Evolutionary conservation across 805 yeast genomes (phyloP).

Genomic region (Clavispora santaluciae): DNA sequence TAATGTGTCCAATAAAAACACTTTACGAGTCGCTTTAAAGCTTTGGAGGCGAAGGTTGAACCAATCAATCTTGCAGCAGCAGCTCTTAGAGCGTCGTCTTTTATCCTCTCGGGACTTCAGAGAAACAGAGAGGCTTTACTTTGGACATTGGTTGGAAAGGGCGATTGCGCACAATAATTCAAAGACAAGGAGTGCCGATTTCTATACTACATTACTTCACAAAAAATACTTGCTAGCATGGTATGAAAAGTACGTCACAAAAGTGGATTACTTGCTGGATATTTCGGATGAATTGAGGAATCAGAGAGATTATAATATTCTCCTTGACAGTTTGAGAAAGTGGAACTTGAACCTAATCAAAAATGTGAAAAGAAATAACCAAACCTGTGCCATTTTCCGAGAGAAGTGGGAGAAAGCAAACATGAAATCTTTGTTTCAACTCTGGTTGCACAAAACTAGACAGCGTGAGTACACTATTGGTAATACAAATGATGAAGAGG

Average conservation of each 20-base stretch:
- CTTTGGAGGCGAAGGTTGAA: conserved; percentile 6
- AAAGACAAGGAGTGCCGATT: conserved; percentile 2
- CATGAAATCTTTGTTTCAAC: conserved; percentile 28
- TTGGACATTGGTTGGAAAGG: conserved; percentile 9
- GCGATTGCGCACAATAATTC: neutral
- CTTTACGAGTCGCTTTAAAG: conserved; percentile 1
- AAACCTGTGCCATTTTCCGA: conserved; percentile 30
- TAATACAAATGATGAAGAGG: conserved; percentile 4
- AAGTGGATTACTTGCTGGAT: conserved; percentile 21
- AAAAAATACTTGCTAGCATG: conserved; percentile 30
- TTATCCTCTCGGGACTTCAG: conserved; percentile 5
- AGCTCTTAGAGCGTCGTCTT: conserved; percentile 5
- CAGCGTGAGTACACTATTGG: conserved; percentile 6
- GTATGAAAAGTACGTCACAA: conserved; percentile 28
- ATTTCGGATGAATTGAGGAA: conserved; percentile 27
- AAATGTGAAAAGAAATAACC: conserved; percentile 28
- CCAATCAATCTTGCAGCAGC: neutral
- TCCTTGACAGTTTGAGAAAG: conserved; percentile 23
- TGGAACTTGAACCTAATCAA: conserved; percentile 37
- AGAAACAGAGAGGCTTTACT: conserved; percentile 4
- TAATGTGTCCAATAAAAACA: conserved; percentile 5
- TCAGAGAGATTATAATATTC: conserved; percentile 23
- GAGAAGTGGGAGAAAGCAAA: conserved; percentile 28
- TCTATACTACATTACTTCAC: conserved; percentile 6
- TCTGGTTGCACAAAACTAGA: conserved; percentile 30